Base-by-base conservation (phyloP, 495 filamentous ascomycete genomes). In the Geopyxis carbonaria region DNA sequence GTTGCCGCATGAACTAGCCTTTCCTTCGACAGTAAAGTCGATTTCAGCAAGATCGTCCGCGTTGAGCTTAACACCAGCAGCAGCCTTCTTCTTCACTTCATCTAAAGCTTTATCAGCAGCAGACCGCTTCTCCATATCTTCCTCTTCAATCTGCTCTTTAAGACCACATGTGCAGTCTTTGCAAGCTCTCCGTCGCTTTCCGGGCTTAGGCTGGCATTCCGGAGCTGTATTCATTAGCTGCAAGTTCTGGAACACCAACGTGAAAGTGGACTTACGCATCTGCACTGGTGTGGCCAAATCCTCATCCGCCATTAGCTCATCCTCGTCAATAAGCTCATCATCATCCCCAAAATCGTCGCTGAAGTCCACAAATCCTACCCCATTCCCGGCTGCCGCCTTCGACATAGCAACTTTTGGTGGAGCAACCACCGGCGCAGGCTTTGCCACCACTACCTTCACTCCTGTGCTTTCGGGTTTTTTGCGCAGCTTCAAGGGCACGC, bases 91-190 rank as follows among this genome's bases (percentile, higher is more conserved):
- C 39, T 68, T 64, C 22, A 64, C 59, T 6, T 67, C 64, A 14
- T 71, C 67, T 8, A 83, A 59, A 4, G 62, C 64, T 43, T 64
- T 59, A 46, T 79, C 72, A 18, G 78, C 78, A 6, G 66, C 58
- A 5, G 62, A 60, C 18, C 80, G 69, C 42, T 75, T 76, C 34
- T 72, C 70, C 30, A 64, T 66, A 48, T 94, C 85, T 59, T 93
- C 83, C 5, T 74, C 80, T 45, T 80, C 80, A 28, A 93, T 57
- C 44, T 72, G 66, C 47, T 78, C 67, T 2, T 79, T 78, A 3
- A 97, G 68, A 27, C 91, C 89, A 53, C 89, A 97, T 3, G 82
- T 91, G 64, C 89, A 97, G 63, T 97, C 89, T 61, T 95, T 95
- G 65, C 89, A 97, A 41, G 89, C 85, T 38, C 84, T 72, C 43